Evolutionary conservation across 2,329 filamentous ascomycete species (phyloP).

Genomic region (Xylaria arbuscula): DNA sequence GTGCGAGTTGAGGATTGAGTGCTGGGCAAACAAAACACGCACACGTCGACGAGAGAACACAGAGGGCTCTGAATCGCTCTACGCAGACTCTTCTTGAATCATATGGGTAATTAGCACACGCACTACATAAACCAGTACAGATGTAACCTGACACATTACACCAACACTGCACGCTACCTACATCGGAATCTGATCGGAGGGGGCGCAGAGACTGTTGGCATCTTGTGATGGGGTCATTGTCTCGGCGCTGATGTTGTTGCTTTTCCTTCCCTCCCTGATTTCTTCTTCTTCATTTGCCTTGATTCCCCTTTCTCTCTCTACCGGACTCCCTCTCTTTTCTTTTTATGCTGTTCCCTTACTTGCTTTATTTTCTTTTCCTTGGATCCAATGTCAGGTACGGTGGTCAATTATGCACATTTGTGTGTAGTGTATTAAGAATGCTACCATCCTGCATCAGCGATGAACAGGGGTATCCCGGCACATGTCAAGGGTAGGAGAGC

Average conservation of each 20-base stretch:
- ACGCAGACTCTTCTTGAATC: neutral
- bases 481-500: neutral
- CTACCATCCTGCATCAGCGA: constrained; percentile 11
- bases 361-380: neutral
- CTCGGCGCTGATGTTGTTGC: neutral
- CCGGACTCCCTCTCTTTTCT: neutral
- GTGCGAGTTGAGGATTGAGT: constrained; percentile 18
- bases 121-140: neutral
- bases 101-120: too few species aligned
- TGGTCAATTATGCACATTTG: neutral
- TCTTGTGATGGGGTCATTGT: constrained; percentile 3
- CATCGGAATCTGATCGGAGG: neutral
- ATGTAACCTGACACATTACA: neutral
- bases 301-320: neutral
- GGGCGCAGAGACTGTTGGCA: neutral
- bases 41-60: constrained; percentile 15
- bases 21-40: constrained; percentile 17
- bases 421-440: neutral
- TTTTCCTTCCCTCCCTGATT: neutral
- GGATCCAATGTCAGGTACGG: neutral
- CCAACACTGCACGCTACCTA: neutral
- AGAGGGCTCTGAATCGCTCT: neutral
- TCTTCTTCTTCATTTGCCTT: neutral
- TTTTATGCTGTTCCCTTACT: neutral
- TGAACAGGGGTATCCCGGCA: constrained; percentile 21